Percentiles rank a stretch among this genome's conserved stretches.
Conservation (phyloP, 768 basidiomycete genomes). For the Tylopilus sp. region DNA sequence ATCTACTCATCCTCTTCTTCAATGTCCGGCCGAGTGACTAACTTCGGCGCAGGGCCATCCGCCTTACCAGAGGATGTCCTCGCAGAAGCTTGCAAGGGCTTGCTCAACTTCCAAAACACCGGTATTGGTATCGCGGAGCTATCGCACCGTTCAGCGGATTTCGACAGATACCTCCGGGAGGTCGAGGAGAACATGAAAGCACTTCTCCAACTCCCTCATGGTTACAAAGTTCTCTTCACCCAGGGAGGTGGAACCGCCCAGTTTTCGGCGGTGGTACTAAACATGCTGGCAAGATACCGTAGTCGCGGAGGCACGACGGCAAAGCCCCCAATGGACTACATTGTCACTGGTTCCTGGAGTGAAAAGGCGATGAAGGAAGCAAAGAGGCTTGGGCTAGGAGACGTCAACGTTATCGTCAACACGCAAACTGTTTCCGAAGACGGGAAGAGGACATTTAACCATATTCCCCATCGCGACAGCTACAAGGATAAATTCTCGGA, state of each 20-base stretch:
- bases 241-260: slow-evolving; percentile 93
- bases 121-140: slow-evolving; percentile 97
- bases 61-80: slow-evolving; percentile 86
- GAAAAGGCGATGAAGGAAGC: slow-evolving; percentile 85
- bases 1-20: neutral
- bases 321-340: slow-evolving; percentile 76
- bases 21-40: slow-evolving; percentile 56
- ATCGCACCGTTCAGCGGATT: slow-evolving; percentile 92
- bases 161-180: slow-evolving; percentile 61
- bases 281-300: slow-evolving; percentile 85
- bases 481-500: slow-evolving; percentile 65
- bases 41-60: slow-evolving; percentile 95
- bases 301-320: slow-evolving; percentile 57
- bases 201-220: slow-evolving; percentile 77
- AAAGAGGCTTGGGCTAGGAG: slow-evolving; percentile 54
- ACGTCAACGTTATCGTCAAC: slow-evolving; percentile 71
- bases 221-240: slow-evolving; percentile 85
- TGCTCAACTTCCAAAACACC: slow-evolving; percentile 87
- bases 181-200: slow-evolving; percentile 66
- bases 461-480: slow-evolving; percentile 67
- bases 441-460: slow-evolving; percentile 65
- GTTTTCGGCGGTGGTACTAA: slow-evolving; percentile 89
- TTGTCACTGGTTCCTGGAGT: slow-evolving; percentile 92
- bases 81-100: slow-evolving; percentile 72
- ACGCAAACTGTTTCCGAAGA: slow-evolving; percentile 57